Percentiles rank a stretch among this genome's conserved stretches.
Evolutionary conservation across 257 asterid genomes (phyloP).

Genomic region (Paulownia fortunei): DNA sequence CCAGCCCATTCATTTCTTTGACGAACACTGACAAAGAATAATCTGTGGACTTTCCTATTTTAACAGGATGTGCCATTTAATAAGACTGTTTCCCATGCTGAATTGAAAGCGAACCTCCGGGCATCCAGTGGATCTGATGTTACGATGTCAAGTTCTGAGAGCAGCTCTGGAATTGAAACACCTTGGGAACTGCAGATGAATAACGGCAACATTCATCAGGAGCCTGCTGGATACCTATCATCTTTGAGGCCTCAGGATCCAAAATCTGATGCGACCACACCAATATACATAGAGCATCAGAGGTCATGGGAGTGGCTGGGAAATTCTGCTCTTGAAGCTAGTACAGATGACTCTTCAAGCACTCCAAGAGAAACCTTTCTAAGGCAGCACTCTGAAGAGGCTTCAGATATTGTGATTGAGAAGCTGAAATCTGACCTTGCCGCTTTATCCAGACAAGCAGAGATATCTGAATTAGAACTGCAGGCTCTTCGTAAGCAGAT

Average conservation of each 20-base stretch:
- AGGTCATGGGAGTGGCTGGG: slow-evolving; percentile 79
- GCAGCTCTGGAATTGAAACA: slow-evolving; percentile 67
- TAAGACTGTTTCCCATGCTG: slow-evolving; percentile 37
- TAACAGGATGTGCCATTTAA: slow-evolving; percentile 47
- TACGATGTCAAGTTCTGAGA: slow-evolving; percentile 68
- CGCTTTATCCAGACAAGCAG: slow-evolving; percentile 71
- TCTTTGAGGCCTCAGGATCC: slow-evolving; percentile 35
- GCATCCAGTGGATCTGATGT: slow-evolving; percentile 77
- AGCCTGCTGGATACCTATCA: slow-evolving; percentile 23
- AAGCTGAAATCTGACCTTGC: slow-evolving; percentile 68
- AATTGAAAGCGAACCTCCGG: slow-evolving; percentile 43
- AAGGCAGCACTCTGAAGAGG: slow-evolving; percentile 45
- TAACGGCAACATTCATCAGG: slow-evolving; percentile 29
- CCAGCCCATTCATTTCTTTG: no score
- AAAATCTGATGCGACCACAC: slow-evolving; percentile 39
- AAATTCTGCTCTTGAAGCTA: slow-evolving; percentile 54
- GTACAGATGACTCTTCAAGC: slow-evolving; percentile 60
- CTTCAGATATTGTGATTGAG: slow-evolving; percentile 49
- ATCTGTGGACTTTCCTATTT: slow-evolving; percentile 10
- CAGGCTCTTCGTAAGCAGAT: slow-evolving; percentile 93
- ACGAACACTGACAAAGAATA: not conserved
- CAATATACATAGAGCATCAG: slow-evolving; percentile 38
- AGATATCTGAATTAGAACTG: slow-evolving; percentile 78
- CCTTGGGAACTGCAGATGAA: slow-evolving; percentile 56
- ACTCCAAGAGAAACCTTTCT: slow-evolving; percentile 52